Evolutionary conservation across 768 basidiomycete species (phyloP).

Genomic region (Termitomyces sp.): DNA sequence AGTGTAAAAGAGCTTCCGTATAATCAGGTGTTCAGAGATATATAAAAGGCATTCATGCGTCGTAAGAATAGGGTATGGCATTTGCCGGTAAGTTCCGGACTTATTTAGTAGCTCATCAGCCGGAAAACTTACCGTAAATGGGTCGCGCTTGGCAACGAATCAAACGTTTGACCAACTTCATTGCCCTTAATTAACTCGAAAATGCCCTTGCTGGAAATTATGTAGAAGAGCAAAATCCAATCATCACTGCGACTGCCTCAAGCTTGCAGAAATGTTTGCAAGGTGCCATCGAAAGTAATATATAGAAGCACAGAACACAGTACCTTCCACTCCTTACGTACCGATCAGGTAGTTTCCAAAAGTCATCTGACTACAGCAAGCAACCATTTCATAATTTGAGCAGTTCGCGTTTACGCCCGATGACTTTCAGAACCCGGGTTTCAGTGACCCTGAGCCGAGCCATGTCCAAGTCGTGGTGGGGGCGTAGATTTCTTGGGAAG

Average conservation of each 20-base stretch:
- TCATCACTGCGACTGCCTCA: neutral
- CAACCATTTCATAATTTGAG: neutral
- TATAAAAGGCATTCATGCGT: neutral
- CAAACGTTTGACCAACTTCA: too few species aligned
- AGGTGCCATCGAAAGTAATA: neutral
- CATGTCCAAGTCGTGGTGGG: conserved; percentile 6
- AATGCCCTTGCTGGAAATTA: neutral
- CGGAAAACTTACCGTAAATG: neutral
- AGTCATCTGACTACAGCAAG: neutral
- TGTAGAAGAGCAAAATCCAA: neutral
- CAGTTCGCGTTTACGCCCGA: neutral
- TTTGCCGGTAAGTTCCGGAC: neutral
- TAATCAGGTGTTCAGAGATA: too few species aligned
- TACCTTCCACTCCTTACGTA: neutral
- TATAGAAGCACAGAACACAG: neutral
- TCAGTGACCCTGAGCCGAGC: neutral
- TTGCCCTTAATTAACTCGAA: neutral
- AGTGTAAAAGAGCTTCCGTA: neutral
- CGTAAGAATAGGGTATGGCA: neutral
- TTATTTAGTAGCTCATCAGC: neutral
- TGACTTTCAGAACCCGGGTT: neutral
- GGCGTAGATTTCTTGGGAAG: conserved; percentile 33
- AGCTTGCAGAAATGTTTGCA: neutral
- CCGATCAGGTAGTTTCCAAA: neutral
- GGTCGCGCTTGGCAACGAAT: neutral